Percentiles rank a stretch among this genome's conserved stretches.
phyloP scores from a whole-genome alignment of 306 rosid genomes.

The Hylodesmum podocarpum region DNA sequence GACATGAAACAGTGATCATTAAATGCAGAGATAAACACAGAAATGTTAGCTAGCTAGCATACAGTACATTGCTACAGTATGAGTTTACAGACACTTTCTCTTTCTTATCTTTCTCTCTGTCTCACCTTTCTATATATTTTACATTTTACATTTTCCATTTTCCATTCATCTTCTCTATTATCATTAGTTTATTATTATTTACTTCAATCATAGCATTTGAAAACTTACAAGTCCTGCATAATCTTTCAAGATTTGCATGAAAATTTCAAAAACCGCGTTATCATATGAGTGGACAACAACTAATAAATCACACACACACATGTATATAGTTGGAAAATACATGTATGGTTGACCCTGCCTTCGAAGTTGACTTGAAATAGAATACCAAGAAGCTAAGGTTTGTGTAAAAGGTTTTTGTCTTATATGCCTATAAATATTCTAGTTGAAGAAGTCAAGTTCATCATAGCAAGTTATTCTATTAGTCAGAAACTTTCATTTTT shows the following conservation, averaged over 20 bases:
- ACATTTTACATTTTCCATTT: no score
- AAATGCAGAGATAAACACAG: constrained; percentile 31
- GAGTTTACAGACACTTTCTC: neutral
- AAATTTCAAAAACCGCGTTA: constrained; percentile 25
- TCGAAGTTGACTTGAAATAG: constrained; percentile 4
- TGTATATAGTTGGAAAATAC: neutral
- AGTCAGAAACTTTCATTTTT: neutral
- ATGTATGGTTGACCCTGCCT: constrained; percentile 16
- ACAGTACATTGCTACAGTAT: neutral
- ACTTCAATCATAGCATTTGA: neutral
- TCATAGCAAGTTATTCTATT: no score
- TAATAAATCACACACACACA: neutral
- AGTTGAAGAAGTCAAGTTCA: constrained; percentile 2
- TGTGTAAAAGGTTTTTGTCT: neutral
- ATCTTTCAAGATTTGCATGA: constrained; percentile 14
- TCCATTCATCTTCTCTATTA: neutral
- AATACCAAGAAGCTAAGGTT: neutral
- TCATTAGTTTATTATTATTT: neutral
- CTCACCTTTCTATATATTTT: neutral
- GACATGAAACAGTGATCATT: constrained; percentile 3
- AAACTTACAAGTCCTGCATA: neutral
- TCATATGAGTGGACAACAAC: neutral
- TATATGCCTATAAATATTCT: neutral
- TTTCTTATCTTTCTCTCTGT: neutral
- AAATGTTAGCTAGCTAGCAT: constrained; percentile 28